Evolutionary conservation across 2,329 filamentous ascomycete species (phyloP).

Genomic region (Phialophora expanda): DNA sequence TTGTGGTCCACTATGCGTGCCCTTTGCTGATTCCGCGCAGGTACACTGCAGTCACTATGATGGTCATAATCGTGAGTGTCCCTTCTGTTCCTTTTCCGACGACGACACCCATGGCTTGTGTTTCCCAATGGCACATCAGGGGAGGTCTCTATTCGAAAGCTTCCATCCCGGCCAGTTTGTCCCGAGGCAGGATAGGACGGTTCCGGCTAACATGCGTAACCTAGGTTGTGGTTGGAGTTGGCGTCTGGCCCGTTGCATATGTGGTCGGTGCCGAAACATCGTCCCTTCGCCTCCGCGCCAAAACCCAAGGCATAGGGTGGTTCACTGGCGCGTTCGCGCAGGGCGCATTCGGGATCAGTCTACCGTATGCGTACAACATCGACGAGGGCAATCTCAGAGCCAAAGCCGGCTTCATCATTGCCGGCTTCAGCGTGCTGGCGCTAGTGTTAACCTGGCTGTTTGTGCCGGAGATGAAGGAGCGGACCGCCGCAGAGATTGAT

Average conservation of each 20-base stretch:
- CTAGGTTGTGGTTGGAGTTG: conserved; percentile 42
- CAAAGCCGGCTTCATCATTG: conserved; percentile 52
- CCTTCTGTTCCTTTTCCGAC: not conserved
- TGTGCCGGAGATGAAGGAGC: conserved; percentile 61
- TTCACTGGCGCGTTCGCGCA: conserved; percentile 49
- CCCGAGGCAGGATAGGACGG: not conserved
- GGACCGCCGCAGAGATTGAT: conserved; percentile 57
- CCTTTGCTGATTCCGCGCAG: conserved; percentile 37
- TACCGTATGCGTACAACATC: conserved; percentile 60
- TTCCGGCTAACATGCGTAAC: not conserved
- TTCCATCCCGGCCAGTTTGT: not conserved
- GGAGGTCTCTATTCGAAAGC: not conserved
- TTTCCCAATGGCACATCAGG: not conserved
- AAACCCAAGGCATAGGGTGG: conserved; percentile 50
- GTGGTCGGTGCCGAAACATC: conserved; percentile 46
- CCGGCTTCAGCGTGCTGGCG: conserved; percentile 44
- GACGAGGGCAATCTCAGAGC: conserved; percentile 51
- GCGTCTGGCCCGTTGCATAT: conserved; percentile 48
- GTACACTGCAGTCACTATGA: conserved; percentile 51
- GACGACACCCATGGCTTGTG: not conserved
- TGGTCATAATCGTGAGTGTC: conserved; percentile 50
- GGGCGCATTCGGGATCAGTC: conserved; percentile 52
- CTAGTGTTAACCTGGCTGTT: conserved; percentile 50
- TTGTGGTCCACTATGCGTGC: not conserved
- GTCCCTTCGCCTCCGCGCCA: conserved; percentile 47